Evolutionary conservation across 2,329 filamentous ascomycete genomes (phyloP).

Genomic region (Neofusicoccum umdonicola): DNA sequence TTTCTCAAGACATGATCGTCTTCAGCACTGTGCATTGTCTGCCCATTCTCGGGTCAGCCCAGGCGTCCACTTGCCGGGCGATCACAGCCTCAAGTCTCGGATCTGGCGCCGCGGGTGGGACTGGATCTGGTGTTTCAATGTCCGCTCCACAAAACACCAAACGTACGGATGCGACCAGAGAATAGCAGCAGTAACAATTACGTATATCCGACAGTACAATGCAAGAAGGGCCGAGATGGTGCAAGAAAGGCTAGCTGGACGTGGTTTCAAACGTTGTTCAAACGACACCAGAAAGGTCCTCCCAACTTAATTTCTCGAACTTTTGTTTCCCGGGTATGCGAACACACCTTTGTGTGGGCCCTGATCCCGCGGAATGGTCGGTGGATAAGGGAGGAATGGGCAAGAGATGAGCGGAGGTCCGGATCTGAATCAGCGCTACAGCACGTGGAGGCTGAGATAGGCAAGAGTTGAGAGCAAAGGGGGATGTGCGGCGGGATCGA

Average conservation of each 20-base stretch:
- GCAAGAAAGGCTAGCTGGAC: too few relatives aligned
- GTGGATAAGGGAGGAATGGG: not conserved
- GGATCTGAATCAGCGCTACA: not conserved
- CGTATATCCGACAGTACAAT: not conserved
- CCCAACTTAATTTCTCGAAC: not conserved
- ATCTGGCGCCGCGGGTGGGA: not conserved
- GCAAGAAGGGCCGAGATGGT: too few relatives aligned
- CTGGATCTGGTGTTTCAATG: not conserved
- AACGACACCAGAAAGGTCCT: not conserved
- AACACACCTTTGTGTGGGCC: too few relatives aligned
- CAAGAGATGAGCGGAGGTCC: not conserved
- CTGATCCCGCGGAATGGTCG: not conserved
- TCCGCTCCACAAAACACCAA: not conserved
- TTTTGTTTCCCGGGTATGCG: not conserved
- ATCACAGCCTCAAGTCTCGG: not conserved
- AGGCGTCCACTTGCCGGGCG: constrained; percentile 3
- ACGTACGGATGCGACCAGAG: not conserved
- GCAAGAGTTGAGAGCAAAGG: not conserved
- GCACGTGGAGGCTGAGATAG: constrained; percentile 1
- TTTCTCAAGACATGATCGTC: not conserved
- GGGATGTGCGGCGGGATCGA: not conserved
- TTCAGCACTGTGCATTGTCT: not conserved
- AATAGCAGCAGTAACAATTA: not conserved
- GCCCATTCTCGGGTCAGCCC: not conserved
- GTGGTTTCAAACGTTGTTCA: not conserved